Conservation (phyloP, 306 rosid genomes). For the Erythrophleum fordii region DNA sequence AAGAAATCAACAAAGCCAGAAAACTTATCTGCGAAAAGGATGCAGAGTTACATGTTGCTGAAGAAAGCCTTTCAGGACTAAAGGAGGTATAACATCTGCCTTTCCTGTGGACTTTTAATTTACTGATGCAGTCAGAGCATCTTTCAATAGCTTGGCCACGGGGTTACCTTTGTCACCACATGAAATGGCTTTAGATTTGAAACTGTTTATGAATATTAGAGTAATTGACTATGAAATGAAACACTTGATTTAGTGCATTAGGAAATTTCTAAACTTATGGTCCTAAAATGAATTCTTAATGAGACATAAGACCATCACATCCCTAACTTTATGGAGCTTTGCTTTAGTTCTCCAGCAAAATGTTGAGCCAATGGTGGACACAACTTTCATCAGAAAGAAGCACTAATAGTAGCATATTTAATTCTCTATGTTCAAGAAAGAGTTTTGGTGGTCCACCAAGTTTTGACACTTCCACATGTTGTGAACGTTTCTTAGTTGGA, state of each 20-base stretch:
- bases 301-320: not conserved
- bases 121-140: slow-evolving; percentile 26
- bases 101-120: slow-evolving; percentile 37
- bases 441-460: slow-evolving; percentile 6
- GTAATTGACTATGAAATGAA: slow-evolving; percentile 3
- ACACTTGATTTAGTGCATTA: not conserved
- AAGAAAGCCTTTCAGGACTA: slow-evolving; percentile 83
- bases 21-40: slow-evolving; percentile 75
- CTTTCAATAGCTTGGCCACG: slow-evolving; percentile 32
- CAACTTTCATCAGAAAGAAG: slow-evolving; percentile 25
- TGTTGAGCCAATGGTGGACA: not conserved
- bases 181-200: slow-evolving; percentile 17
- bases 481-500: slow-evolving; percentile 5
- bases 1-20: slow-evolving; percentile 73
- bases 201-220: slow-evolving; percentile 18
- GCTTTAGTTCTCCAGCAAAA: slow-evolving; percentile 19
- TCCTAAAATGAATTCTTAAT: not conserved
- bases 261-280: slow-evolving; percentile 11
- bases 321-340: not conserved
- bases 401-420: not conserved
- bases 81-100: slow-evolving; percentile 69
- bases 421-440: not conserved
- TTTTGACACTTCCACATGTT: slow-evolving; percentile 3
- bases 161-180: not conserved
- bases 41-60: slow-evolving; percentile 72